Percentiles rank a stretch among this genome's conserved stretches.
These are phyloP conservation scores for Lepraria neglecta DNA, from an alignment of 495 filamentous ascomycete species.

Conservation along the genomic window DNA sequence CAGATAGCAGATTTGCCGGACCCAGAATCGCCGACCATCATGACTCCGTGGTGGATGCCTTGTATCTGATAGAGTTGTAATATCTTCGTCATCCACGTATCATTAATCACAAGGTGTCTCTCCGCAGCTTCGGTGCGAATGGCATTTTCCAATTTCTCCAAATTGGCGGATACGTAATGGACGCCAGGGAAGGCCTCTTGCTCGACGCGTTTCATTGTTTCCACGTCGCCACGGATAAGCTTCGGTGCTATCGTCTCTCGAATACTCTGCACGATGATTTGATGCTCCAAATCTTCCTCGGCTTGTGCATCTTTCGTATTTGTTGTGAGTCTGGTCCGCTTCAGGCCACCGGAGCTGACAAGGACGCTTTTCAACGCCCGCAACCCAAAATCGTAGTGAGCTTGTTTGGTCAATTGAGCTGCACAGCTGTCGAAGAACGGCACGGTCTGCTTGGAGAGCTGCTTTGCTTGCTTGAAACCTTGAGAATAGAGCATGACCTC, in stretches of 20 bases:
- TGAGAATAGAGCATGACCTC: conserved; percentile 99
- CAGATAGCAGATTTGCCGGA: conserved; percentile 92
- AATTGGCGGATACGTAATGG: conserved; percentile 81
- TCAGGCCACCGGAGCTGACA: conserved; percentile 91
- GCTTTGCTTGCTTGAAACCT: conserved; percentile 92
- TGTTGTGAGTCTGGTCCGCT: conserved; percentile 68
- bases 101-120: conserved; percentile 77
- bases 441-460: conserved; percentile 86
- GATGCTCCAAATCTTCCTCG: conserved; percentile 66
- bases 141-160: conserved; percentile 68
- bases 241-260: conserved; percentile 98
- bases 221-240: conserved; percentile 83
- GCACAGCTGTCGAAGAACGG: conserved; percentile 95
- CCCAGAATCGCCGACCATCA: conserved; percentile 98
- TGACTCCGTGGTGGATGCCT: conserved; percentile 95
- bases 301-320: conserved; percentile 31
- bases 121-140: conserved; percentile 77
- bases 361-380: conserved; percentile 97
- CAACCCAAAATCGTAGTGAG: conserved; percentile 97
- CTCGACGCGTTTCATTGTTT: conserved; percentile 80
- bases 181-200: conserved; percentile 83
- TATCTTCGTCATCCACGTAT: conserved; percentile 94
- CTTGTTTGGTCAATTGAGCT: conserved; percentile 78
- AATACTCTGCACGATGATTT: conserved; percentile 97
- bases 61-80: conserved; percentile 97